Percentiles rank a stretch among this genome's conserved stretches.
Conservation (phyloP, 768 basidiomycete genomes). For the Mycena sanguinolenta region DNA sequence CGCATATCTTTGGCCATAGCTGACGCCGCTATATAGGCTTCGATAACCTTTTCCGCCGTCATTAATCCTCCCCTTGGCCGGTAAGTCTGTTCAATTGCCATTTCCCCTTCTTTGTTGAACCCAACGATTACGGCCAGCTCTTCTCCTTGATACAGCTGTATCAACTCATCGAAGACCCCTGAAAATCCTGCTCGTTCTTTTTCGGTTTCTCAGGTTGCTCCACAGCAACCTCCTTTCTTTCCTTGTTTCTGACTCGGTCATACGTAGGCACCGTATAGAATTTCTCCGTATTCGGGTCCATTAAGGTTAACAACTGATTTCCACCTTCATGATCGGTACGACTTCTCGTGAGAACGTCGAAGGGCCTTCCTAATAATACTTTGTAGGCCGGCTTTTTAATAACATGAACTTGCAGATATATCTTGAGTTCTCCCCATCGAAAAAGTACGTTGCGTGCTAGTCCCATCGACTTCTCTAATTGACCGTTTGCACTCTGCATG, state of each 20-base stretch:
- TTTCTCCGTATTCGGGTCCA: slow-evolving; percentile 40
- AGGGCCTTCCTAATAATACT: slow-evolving; percentile 46
- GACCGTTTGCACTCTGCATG: slow-evolving; percentile 45
- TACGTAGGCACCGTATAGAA: slow-evolving; percentile 16
- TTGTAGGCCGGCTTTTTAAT: slow-evolving; percentile 41
- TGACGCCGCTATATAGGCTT: slow-evolving; percentile 15
- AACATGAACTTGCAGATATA: slow-evolving; percentile 46
- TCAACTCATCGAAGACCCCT: slow-evolving; percentile 20
- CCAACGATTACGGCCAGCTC: slow-evolving; percentile 26
- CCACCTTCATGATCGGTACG: slow-evolving; percentile 37
- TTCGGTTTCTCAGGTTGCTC: too few relatives aligned
- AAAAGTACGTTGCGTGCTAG: slow-evolving; percentile 46
- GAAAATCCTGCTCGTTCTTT: slow-evolving; percentile 24
- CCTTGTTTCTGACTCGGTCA: slow-evolving; percentile 1
- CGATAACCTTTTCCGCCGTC: slow-evolving; percentile 12
- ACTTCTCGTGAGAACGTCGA: slow-evolving; percentile 42
- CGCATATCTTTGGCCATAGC: not conserved
- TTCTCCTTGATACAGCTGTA: slow-evolving; percentile 16
- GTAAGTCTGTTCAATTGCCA: slow-evolving; percentile 15
- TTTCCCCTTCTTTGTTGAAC: slow-evolving; percentile 17
- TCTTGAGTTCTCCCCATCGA: slow-evolving; percentile 33
- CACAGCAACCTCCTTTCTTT: not conserved
- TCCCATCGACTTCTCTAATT: slow-evolving; percentile 39
- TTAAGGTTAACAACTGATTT: slow-evolving; percentile 39
- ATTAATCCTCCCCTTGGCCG: slow-evolving; percentile 27